These are phyloP conservation scores for Fusarium albosuccineum DNA, from an alignment of 2,329 filamentous ascomycete species.

Conservation along the genomic window DNA sequence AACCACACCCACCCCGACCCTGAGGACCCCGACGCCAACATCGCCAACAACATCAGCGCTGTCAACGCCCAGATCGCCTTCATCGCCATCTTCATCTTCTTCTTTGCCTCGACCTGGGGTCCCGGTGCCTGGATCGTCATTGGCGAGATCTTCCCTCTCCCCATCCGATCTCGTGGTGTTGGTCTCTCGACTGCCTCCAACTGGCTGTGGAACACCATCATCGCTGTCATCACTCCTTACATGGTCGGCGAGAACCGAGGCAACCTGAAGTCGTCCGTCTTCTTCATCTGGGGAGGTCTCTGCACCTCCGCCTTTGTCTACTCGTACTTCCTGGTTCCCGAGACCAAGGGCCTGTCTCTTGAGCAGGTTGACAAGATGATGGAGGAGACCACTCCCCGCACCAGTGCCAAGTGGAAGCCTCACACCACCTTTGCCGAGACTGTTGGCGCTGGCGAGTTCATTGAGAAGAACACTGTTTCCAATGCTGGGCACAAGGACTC, in stretches of 20 bases:
- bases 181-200: conserved; percentile 79
- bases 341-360: conserved; percentile 81
- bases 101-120: conserved; percentile 91
- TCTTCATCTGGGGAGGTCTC: conserved; percentile 81
- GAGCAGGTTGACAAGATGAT: conserved; percentile 90
- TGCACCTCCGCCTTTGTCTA: conserved; percentile 72
- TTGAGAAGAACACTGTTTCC: conserved; percentile 48
- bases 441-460: conserved; percentile 47
- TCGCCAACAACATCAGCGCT: conserved; percentile 68
- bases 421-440: conserved; percentile 74
- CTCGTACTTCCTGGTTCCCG: conserved; percentile 79
- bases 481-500: conserved; percentile 50
- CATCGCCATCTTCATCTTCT: conserved; percentile 94
- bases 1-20: conserved; percentile 63
- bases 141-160: conserved; percentile 90
- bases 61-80: conserved; percentile 78
- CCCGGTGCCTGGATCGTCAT: conserved; percentile 86
- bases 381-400: conserved; percentile 85
- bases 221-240: conserved; percentile 77
- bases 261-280: conserved; percentile 72
- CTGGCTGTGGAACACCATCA: conserved; percentile 80
- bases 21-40: conserved; percentile 51
- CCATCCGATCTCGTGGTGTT: conserved; percentile 89
- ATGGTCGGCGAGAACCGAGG: conserved; percentile 63
- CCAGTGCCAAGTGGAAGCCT: conserved; percentile 81